phyloP scores from a whole-genome alignment of 208 protist species.

The Leishmania tarentolae region DNA sequence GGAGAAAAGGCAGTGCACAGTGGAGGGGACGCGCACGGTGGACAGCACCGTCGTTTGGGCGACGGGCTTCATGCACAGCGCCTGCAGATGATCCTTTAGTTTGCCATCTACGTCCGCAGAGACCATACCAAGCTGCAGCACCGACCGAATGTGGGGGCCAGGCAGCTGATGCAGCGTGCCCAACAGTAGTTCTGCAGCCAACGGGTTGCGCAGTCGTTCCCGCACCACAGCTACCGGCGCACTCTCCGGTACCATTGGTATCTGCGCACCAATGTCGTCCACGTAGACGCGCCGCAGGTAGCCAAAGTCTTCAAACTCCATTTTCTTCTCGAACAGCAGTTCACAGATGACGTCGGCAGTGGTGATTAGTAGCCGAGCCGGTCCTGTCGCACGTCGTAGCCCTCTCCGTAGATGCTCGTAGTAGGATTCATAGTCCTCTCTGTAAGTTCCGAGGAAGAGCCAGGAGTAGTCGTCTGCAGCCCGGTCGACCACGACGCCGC shows the following conservation, averaged over 20 bases:
- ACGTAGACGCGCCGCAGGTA: conserved; percentile 86
- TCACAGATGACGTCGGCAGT: conserved; percentile 83
- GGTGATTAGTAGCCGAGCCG: conserved; percentile 73
- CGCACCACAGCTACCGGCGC: conserved; percentile 49
- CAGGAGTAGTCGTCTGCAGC: conserved; percentile 67
- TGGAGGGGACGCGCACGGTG: conserved; percentile 66
- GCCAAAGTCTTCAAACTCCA: conserved; percentile 84
- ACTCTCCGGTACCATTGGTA: conserved; percentile 56
- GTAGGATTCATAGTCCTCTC: conserved; percentile 64
- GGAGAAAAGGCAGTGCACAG: conserved; percentile 84
- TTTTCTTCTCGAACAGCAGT: conserved; percentile 85
- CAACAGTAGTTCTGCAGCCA: conserved; percentile 75
- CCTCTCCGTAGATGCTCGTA: conserved; percentile 43
- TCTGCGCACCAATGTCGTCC: conserved; percentile 76
- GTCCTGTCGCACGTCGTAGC: conserved; percentile 37
- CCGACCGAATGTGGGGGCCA: conserved; percentile 80
- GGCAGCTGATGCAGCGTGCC: conserved; percentile 85
- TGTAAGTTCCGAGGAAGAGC: conserved; percentile 59
- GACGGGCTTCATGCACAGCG: conserved; percentile 75
- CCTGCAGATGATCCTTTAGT: conserved; percentile 76
- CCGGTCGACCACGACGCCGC: conserved; percentile 61
- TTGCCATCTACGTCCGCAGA: conserved; percentile 67
- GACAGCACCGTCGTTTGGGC: conserved; percentile 77
- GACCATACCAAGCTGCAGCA: conserved; percentile 82
- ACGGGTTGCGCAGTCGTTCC: conserved; percentile 75